A percentile compares a stretch with the other conserved stretches of the same genome.
These are phyloP conservation scores for Colletotrichum lentis DNA, from an alignment of 2,329 filamentous ascomycete genomes.

Conservation along the genomic window DNA sequence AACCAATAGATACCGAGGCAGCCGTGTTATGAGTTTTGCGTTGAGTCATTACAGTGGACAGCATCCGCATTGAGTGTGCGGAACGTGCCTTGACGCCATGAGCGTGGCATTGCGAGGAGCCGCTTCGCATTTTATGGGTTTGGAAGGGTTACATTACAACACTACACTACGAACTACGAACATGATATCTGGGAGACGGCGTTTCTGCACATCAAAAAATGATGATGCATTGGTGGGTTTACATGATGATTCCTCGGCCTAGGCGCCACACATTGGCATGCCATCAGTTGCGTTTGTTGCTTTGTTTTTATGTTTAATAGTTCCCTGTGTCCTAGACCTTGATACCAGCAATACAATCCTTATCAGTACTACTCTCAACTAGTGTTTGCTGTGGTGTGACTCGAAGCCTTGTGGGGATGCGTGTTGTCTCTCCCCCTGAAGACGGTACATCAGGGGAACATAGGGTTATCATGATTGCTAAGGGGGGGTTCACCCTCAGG, in stretches of 20 bases:
- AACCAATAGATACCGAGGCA: slow-evolving; percentile 17
- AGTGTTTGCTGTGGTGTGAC: neutral
- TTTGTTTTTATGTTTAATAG: neutral
- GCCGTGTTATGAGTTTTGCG: neutral
- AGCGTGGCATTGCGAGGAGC: slow-evolving; percentile 7
- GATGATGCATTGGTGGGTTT: slow-evolving; percentile 2
- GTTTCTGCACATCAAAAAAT: slow-evolving; percentile 14
- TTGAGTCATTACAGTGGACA: neutral
- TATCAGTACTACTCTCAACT: too few species aligned
- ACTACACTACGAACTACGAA: neutral
- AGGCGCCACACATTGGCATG: neutral
- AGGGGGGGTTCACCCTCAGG: neutral
- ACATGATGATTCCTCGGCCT: neutral
- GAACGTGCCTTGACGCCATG: neutral
- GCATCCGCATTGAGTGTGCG: neutral
- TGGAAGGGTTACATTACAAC: neutral
- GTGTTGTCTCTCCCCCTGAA: neutral
- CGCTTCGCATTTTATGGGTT: slow-evolving; percentile 1
- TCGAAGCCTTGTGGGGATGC: neutral
- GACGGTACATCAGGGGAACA: neutral
- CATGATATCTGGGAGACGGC: slow-evolving; percentile 8
- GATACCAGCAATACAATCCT: slow-evolving; percentile 3
- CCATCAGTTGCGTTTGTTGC: neutral
- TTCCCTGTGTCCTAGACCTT: neutral
- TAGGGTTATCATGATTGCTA: neutral